A percentile compares a stretch with the other conserved stretches of the same genome.
Conservation (phyloP, 495 filamentous ascomycete genomes). For the Penicillium argentinense region DNA sequence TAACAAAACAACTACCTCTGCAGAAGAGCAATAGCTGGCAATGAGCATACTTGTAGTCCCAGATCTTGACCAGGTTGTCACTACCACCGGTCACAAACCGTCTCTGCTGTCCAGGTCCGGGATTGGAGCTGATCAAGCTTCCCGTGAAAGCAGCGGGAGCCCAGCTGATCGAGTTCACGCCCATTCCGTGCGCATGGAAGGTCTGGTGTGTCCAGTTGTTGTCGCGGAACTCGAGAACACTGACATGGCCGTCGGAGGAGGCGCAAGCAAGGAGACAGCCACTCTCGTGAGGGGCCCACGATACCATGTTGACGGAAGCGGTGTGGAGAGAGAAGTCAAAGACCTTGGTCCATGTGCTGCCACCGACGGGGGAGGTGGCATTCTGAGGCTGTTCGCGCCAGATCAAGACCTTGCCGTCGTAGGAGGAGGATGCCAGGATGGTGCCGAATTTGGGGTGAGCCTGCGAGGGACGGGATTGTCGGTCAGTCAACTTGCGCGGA, state of each 20-base stretch:
- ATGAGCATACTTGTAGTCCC: slow-evolving; percentile 60
- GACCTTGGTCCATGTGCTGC: slow-evolving; percentile 71
- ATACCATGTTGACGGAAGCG: slow-evolving; percentile 91
- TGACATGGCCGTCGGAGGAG: slow-evolving; percentile 87
- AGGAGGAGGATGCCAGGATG: slow-evolving; percentile 90
- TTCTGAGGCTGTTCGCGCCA: slow-evolving; percentile 80
- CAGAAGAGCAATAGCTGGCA: too few species aligned
- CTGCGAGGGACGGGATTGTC: slow-evolving; percentile 31
- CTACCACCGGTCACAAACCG: slow-evolving; percentile 92
- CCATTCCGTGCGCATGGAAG: slow-evolving; percentile 88
- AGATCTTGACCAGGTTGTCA: slow-evolving; percentile 90
- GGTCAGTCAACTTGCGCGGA: slow-evolving; percentile 17
- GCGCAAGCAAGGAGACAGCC: slow-evolving; percentile 95
- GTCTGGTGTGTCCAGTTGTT: slow-evolving; percentile 81
- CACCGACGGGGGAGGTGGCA: slow-evolving; percentile 43
- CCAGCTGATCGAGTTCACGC: slow-evolving; percentile 95
- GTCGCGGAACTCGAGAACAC: slow-evolving; percentile 93
- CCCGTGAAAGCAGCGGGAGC: slow-evolving; percentile 81
- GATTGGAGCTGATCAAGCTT: slow-evolving; percentile 70
- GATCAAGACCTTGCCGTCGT: slow-evolving; percentile 97
- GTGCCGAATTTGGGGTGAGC: slow-evolving; percentile 98
- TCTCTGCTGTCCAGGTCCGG: slow-evolving; percentile 59
- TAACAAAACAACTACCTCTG: too few species aligned
- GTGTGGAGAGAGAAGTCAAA: slow-evolving; percentile 90
- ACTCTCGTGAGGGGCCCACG: slow-evolving; percentile 94